Evolutionary conservation across 163 green algal species (phyloP).

Genomic region (Volvox carteri): DNA sequence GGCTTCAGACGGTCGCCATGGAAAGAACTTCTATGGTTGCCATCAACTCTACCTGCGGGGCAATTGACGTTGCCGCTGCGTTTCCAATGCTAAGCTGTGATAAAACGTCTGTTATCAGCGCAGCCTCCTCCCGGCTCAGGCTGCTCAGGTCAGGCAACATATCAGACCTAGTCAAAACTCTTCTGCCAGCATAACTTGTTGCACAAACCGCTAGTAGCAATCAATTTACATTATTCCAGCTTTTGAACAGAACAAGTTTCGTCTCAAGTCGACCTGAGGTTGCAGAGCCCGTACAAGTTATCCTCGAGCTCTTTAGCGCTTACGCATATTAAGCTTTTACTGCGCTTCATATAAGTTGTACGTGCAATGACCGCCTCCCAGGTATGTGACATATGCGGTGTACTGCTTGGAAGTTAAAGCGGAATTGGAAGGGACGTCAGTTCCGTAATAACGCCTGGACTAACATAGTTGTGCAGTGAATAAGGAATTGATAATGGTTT

Average conservation of each 20-base stretch:
- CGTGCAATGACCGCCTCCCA: too few species aligned
- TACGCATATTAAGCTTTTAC: background rate
- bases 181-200: background rate
- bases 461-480: background rate
- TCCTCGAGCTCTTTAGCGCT: background rate
- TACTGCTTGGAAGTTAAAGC: background rate
- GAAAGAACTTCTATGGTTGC: background rate
- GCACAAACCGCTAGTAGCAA: background rate
- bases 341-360: background rate
- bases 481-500: background rate
- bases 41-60: conserved; percentile 1
- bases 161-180: background rate
- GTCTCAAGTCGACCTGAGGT: background rate
- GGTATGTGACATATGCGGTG: background rate
- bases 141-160: conserved; percentile 16
- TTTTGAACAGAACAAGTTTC: background rate
- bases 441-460: background rate
- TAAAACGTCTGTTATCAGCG: conserved; percentile 38
- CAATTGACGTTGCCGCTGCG: background rate
- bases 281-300: background rate
- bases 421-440: background rate
- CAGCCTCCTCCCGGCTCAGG: conserved; percentile 34
- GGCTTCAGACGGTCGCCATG: background rate
- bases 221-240: too few species aligned
- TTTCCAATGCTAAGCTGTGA: background rate